Base-by-base conservation (phyloP, 108 stramenopile species). In the Nitzschia palea region DNA sequence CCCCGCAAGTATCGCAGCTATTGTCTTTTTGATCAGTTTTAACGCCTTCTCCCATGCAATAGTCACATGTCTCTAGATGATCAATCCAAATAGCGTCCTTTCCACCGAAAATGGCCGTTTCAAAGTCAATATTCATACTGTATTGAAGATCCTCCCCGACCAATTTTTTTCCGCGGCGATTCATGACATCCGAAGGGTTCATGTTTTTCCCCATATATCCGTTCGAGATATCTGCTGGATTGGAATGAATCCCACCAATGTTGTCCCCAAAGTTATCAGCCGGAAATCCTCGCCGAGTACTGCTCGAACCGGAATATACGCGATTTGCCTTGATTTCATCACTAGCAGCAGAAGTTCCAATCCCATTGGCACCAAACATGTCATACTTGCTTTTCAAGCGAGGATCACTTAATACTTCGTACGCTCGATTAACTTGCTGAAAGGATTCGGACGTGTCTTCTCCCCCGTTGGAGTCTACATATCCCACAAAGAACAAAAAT, bases 21-120 rank as follows among this genome's bases (percentile, higher is more conserved):
- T 31, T 81, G 30, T 88, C 78, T 32, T 79, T 67, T 55, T 61
- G 68, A 12, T 92, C 95, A 12, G 95, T 91, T 81, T 96, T 95
- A 43, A 94, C 90, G 32, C 97, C 97, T 58, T 51, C 71, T 40
- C 97, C 97, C 20, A 15, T 56, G 68, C 97, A 97, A 14, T 88
- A 90, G 17, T 83, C 87, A 73, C 97, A 97, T 8, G 73, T 86
- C 67, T 97, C 97, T 68, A 93, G 67, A 73, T 97, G 97, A 4
- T 91, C 87, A 61, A 97, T 96, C 17, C 92, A 73, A 0, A 97
- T 94, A 80, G 90, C 90, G 73, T 97, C 94, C 62, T 95, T 90
- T 23, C 93, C 95, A 48, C 97, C 97, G 68, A 97, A 97, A n/a
- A 94, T 79, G 8, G 89, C 94, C 58, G 95, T 96, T 84, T 93